These are phyloP conservation scores for Dactylellina haptotyla DNA, from an alignment of 2,329 filamentous ascomycete genomes.

Conservation along the genomic window DNA sequence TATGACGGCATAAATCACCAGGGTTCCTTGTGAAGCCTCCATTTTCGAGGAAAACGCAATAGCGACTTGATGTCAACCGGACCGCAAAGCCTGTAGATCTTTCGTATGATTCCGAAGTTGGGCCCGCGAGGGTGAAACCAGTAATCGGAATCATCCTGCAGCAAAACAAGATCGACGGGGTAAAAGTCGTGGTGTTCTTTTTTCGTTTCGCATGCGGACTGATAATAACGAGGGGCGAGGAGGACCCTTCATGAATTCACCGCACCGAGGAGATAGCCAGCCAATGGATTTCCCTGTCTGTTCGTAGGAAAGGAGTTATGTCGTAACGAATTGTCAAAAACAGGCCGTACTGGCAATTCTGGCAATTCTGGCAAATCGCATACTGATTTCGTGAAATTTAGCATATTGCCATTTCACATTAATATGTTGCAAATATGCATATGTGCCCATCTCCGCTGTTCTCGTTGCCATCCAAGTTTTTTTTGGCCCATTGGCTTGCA, in stretches of 20 bases:
- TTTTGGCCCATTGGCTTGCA: slow-evolving; percentile 16
- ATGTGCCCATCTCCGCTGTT: neutral
- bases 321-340: slow-evolving; percentile 10
- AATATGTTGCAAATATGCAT: neutral
- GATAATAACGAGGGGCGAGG: neutral
- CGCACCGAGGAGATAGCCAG: neutral
- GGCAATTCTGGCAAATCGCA: slow-evolving; percentile 5
- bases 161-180: neutral
- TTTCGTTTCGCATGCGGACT: neutral
- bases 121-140: neutral
- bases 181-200: neutral
- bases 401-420: slow-evolving; percentile 11
- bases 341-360: too few species aligned
- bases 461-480: slow-evolving; percentile 27
- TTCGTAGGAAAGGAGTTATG: neutral
- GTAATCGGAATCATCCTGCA: neutral
- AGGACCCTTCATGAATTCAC: slow-evolving; percentile 6
- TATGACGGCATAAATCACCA: slow-evolving; percentile 7
- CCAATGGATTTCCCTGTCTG: neutral
- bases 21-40: neutral
- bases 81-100: slow-evolving; percentile 2
- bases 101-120: neutral
- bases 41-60: neutral
- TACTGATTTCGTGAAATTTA: slow-evolving; percentile 10
- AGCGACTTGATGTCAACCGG: neutral